Percentiles rank a stretch among this genome's conserved stretches.
Evolutionary conservation across 73 alveolate species (phyloP).

Genomic region (Durusdinium trenchii): DNA sequence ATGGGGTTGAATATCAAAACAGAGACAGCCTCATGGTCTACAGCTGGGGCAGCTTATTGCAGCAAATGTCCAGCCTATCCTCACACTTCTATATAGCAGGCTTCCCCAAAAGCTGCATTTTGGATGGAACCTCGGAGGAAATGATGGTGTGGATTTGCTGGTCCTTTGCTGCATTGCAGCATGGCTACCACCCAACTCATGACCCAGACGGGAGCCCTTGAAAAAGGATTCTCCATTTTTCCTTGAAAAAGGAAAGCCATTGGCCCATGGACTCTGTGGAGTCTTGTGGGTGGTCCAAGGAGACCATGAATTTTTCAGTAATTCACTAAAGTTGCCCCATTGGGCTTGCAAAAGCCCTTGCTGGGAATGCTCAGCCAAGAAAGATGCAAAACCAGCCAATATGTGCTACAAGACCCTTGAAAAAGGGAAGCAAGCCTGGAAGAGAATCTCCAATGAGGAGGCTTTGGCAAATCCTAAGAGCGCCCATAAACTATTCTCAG

Average conservation of each 20-base stretch:
- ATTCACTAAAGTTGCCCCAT: not conserved
- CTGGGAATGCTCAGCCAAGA: not conserved
- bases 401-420: constrained; percentile 9
- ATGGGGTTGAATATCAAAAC: constrained; percentile 19
- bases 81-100: not conserved
- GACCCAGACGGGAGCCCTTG: not conserved
- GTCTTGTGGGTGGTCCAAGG: not conserved
- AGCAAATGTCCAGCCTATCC: not conserved
- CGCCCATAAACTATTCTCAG: no score
- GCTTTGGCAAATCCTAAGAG: not conserved
- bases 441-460: not conserved
- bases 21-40: constrained; percentile 7
- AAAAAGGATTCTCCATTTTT: constrained; percentile 9
- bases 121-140: not conserved
- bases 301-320: not conserved
- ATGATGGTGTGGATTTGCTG: constrained; percentile 7
- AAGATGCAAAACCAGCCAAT: not conserved
- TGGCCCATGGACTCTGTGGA: not conserved
- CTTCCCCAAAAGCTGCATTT: no score
- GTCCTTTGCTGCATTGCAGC: not conserved
- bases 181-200: not conserved
- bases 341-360: not conserved
- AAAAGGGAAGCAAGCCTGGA: not conserved
- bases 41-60: not conserved
- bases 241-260: constrained; percentile 28